Conservation (phyloP, 1,284 basidiomycete genomes). For the Gomphus sp. region DNA sequence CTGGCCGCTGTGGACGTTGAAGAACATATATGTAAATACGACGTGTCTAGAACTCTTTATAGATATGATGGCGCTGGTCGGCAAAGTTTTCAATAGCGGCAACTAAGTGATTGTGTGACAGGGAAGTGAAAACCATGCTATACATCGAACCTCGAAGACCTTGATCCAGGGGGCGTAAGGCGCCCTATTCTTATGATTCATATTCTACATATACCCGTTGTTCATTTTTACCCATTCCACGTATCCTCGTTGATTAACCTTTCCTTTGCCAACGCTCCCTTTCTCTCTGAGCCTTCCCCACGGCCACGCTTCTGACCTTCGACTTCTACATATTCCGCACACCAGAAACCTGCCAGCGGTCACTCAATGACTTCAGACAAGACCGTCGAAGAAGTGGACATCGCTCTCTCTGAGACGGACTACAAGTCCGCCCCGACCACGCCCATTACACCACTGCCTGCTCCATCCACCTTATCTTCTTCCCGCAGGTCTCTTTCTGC, state of each 20-base stretch:
- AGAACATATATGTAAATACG: no score
- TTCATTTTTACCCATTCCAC: no score
- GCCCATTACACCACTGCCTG: background rate
- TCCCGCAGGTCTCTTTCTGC: constrained; percentile 34
- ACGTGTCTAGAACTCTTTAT: no score
- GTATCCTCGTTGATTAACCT: background rate
- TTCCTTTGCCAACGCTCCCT: background rate
- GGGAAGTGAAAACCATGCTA: no score
- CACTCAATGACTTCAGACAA: background rate
- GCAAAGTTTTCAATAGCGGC: no score
- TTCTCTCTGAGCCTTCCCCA: background rate
- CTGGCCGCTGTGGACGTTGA: no score
- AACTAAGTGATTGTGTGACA: no score
- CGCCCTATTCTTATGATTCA: no score
- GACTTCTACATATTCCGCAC: background rate
- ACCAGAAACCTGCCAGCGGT: background rate
- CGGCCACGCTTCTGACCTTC: background rate
- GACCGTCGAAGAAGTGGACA: background rate
- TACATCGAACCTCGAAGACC: no score
- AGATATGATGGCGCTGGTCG: no score
- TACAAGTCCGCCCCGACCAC: background rate
- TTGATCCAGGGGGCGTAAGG: no score
- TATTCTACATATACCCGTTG: no score
- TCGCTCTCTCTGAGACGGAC: background rate
- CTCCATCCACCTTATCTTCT: background rate